phyloP scores from a whole-genome alignment of 306 rosid genomes.

The Dalbergia cochinchinensis region DNA sequence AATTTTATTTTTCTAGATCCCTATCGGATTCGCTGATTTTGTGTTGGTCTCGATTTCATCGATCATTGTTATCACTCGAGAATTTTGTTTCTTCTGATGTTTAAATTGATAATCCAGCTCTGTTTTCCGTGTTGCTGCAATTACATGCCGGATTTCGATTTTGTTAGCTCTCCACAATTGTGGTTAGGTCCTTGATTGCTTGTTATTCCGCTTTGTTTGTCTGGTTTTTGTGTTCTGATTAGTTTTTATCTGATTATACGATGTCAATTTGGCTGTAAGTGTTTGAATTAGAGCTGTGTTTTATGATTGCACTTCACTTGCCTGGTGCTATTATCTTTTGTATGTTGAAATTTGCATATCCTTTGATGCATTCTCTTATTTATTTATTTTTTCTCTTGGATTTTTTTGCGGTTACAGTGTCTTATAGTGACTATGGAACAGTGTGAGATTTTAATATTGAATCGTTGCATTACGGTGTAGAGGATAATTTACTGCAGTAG shows the following conservation, averaged over 20 bases:
- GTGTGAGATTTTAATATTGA: neutral
- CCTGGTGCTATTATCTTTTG: neutral
- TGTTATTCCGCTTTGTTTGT: neutral
- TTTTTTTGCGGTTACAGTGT: neutral
- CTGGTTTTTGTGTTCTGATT: constrained; percentile 32
- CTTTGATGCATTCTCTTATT: neutral
- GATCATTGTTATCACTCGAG: neutral
- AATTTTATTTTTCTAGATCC: constrained; percentile 62
- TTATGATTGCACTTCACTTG: constrained; percentile 33
- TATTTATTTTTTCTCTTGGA: no score
- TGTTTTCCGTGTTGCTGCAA: constrained; percentile 17
- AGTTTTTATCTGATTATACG: constrained; percentile 50
- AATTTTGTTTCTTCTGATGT: constrained; percentile 1
- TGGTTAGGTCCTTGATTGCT: constrained; percentile 45
- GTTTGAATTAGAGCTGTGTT: constrained; percentile 28
- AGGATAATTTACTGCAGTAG: neutral
- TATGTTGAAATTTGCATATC: constrained; percentile 16
- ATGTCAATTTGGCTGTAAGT: constrained; percentile 9
- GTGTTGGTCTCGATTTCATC: constrained; percentile 17
- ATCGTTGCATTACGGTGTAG: constrained; percentile 6
- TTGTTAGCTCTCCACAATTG: constrained; percentile 45
- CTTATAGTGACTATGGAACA: neutral
- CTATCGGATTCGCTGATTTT: constrained; percentile 43
- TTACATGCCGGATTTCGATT: constrained; percentile 40
- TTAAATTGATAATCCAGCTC: constrained; percentile 10